These are phyloP conservation scores for Arthrinium phaeospermum DNA, from an alignment of 2,329 filamentous ascomycete genomes.

Conservation along the genomic window DNA sequence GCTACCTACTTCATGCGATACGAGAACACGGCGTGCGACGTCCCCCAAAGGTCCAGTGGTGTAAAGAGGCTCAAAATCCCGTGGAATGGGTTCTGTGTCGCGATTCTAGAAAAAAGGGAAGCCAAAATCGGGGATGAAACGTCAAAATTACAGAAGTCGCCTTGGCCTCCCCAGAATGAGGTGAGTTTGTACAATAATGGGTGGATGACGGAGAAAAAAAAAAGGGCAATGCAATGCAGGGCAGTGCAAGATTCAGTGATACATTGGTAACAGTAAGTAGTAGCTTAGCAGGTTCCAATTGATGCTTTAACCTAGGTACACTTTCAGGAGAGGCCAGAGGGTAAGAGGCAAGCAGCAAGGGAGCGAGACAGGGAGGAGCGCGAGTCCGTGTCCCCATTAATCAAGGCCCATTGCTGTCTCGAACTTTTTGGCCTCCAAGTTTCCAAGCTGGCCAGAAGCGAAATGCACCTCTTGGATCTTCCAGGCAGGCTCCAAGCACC, in stretches of 20 bases:
- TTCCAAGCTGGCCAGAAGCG: background rate
- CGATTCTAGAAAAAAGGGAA: conserved; percentile 9
- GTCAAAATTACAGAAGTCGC: conserved; percentile 12
- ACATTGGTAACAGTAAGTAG: background rate
- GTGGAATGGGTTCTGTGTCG: conserved; percentile 15
- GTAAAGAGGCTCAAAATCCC: conserved; percentile 15
- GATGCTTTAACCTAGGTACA: background rate
- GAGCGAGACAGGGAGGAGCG: background rate
- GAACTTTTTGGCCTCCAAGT: background rate
- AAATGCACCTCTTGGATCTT: background rate
- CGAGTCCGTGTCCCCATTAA: conserved; percentile 10
- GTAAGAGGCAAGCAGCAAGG: background rate
- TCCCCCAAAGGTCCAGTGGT: background rate
- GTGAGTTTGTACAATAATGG: conserved; percentile 5
- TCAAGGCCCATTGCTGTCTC: background rate
- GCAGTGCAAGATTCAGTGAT: conserved; percentile 9
- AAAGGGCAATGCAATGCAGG: conserved; percentile 7
- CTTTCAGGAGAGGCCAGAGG: background rate
- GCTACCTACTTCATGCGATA: conserved; percentile 14
- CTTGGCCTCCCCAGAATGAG: background rate
- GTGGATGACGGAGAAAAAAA: conserved; percentile 3
- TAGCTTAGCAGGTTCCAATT: background rate
- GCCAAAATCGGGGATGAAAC: conserved; percentile 17
- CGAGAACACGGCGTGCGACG: conserved; percentile 15
- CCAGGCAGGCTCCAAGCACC: background rate